Base-by-base conservation (phyloP, 495 filamentous ascomycete genomes). In the Zalerion maritima region DNA sequence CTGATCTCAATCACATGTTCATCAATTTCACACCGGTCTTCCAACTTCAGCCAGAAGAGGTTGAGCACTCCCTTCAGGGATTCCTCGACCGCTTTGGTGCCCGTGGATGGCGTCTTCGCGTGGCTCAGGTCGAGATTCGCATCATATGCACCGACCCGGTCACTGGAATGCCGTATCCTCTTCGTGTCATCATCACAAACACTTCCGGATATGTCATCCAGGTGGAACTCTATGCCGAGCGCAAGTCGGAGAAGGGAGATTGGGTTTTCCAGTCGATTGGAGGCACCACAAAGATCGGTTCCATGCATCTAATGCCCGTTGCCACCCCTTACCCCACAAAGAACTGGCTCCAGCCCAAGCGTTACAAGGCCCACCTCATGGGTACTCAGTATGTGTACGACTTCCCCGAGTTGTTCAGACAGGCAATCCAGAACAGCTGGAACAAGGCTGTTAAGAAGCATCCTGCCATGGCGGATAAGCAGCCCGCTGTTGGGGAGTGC, bases 1-100 rank as follows among this genome's bases (percentile, higher is more conserved):
- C 89, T 26, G 89, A 97, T 66, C 67, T 97, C 44, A 97, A 97
- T 64, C 91, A 97, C 63, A 93, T 97, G 70, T 97, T 96, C 69
- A 84, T 97, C 64, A 94, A 97, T 69, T 97, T 97, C 64, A 82
- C 80, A 0, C 78, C 78, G 7, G 81, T 94, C 28, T 96, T 97
- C 73, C 83, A 85, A 46, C 70, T 97, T 21, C 63, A 81, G 49
- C 85, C 89, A 7, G 54, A 73, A 31, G 87, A 94, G 59, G 85
- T 97, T 17, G 85, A 96, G 57, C 72, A 92, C 54, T 89, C 89
- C 9, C 70, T 97, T 24, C 83, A 75, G 46, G 86, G 89, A 19
- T 96, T 97, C 69, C 58, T 97, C 31, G 89, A 96, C 42, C 80
- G 89, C 28, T 97, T 96, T 43, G 89, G 89, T 40, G 80, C 83